Base-by-base conservation (phyloP, 148 eudicot genomes). In the Camellia japonica region DNA sequence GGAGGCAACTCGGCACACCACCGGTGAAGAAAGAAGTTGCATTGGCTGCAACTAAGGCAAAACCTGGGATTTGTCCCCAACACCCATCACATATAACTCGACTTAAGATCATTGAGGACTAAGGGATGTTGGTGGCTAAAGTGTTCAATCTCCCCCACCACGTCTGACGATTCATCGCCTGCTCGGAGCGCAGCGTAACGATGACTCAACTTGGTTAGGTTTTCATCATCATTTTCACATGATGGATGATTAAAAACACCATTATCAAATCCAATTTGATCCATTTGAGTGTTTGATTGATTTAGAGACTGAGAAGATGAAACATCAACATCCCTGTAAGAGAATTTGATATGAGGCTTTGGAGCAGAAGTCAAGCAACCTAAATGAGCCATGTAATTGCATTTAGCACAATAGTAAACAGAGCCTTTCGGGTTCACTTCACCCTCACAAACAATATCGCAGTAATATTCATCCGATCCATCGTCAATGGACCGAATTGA, bases 371-470 rank as follows among this genome's bases (percentile, higher is more conserved):
- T 16, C 16, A 74, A 16, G 49, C 77, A 74, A 3, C 65, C 77
- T 19, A 74, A 15, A 74, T 74, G 77, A 4, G 61, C 77, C 60
- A 56, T 74, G 6, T 74, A 74, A 13, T 23, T 15, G 3, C 77
- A 30, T 8, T 75, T 38, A 51, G 16, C 67, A 18, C 66, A 75
- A 8, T 75, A 59, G 67, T 75, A 75, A 59, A 75, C 43, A 2
- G 52, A 75, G 12, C 30, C 66, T 6, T 43, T 60, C 18, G 66
- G 66, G 66, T 75, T 75, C 67, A 75, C 78, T 18, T 3, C 3
- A 14, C 62, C 52, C 15, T 75, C 78, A 16, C 78, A 75, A 59
- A 75, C 67, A 75, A 64, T 64, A 23, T 75, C 78, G 2, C 78
- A 75, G 51, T 75, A 75, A 19, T 59, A 59, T 43, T 75, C 78